Base-by-base conservation (phyloP, 768 basidiomycete genomes). In the Thelephora ganbajun region DNA sequence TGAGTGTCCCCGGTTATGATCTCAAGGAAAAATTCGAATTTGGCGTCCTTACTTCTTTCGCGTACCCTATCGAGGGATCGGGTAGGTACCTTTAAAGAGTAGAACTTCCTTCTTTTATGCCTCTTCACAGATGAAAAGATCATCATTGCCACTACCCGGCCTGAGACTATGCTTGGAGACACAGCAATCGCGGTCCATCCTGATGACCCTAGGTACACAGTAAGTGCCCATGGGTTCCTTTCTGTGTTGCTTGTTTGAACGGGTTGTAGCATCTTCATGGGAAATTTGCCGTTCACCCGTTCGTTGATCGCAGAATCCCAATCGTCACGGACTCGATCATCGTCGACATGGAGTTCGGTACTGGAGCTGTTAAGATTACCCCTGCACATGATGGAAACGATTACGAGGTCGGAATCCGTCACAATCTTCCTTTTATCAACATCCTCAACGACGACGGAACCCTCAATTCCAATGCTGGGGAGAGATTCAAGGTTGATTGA, bases 101-200 rank as follows among this genome's bases (percentile, higher is more conserved):
- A 11, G 22, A 33, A 11, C 45, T 18, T 13, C 39, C 33, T 7
- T 46, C 19, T 36, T 19, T 51, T 4, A 19, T 23, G 18, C 26
- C 5, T 34, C 18, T 23, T 18, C 2, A 3, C 49, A 84, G 92
- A 94, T 47, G 93, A 97, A 60, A 82, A 72, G 59, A 83, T 99
- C 50, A 71, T 96, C 46, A 81, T 99, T 35, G 94, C 96, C 1
- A 99, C 96, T 1, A 98, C 94, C 5, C 89, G 96, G 69, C 93
- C 93, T 0, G 96, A 98, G 64, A 97, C 96, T 0, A 94, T 98
- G 89, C 73, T 99, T 0, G 96, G 96, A 33, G 96, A 98, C 73
- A 90, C 92, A 2, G 96, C 88, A 22, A 83, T 99, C 19, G 96
- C 96, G 23, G 89, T 98, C 0, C 94, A 99, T 64, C 93, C 92